Conservation (phyloP, 1,284 basidiomycete species). For the Polyporus tsugae region DNA sequence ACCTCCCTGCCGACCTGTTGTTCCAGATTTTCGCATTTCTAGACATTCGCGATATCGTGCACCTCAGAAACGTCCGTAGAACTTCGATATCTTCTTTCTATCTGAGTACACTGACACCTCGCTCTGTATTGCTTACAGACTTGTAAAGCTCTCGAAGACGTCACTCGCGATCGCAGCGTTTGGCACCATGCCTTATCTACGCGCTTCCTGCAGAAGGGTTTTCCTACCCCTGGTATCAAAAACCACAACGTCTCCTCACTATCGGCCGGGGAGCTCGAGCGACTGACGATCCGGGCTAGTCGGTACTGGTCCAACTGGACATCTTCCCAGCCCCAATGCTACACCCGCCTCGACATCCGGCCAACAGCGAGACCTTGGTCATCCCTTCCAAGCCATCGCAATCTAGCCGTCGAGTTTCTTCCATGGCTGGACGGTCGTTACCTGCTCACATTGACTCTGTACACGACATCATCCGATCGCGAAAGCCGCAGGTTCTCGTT, state of each 20-base stretch:
- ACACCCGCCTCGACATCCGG: constrained; percentile 40
- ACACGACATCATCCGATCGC: constrained; percentile 34
- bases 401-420: constrained; percentile 57
- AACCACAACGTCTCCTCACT: constrained; percentile 43
- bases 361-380: constrained; percentile 34
- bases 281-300: constrained; percentile 47
- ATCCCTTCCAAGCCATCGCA: constrained; percentile 28
- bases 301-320: constrained; percentile 57
- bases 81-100: neutral
- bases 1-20: neutral
- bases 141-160: constrained; percentile 49
- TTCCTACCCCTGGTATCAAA: constrained; percentile 55
- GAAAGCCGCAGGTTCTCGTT: constrained; percentile 45
- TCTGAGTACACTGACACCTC: neutral
- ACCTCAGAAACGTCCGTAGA: neutral
- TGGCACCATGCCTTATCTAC: constrained; percentile 57
- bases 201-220: constrained; percentile 49
- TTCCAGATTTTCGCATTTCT: neutral
- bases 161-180: constrained; percentile 55
- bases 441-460: constrained; percentile 53
- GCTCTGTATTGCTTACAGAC: constrained; percentile 47
- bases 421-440: constrained; percentile 48
- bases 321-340: constrained; percentile 47
- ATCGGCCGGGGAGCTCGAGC: constrained; percentile 52
- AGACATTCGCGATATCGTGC: constrained; percentile 10